Percentiles rank a stretch among this genome's conserved stretches.
These are phyloP conservation scores for Jamesozyma spencerorum DNA, from an alignment of 805 yeast genomes.

Conservation along the genomic window DNA sequence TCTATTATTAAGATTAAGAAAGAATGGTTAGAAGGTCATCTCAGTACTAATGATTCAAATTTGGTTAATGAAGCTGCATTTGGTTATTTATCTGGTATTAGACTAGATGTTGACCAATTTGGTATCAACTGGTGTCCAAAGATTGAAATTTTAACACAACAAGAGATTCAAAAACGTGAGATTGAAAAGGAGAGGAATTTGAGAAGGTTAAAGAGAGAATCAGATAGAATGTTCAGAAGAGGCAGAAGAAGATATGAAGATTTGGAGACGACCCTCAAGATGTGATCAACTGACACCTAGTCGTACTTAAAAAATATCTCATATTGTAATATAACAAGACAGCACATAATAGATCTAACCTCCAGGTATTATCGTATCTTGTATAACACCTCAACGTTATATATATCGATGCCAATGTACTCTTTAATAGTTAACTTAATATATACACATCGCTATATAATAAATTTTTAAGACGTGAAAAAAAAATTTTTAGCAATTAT, in stretches of 20 bases:
- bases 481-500: no score
- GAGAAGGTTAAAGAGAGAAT: slow-evolving; percentile 87
- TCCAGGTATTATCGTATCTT: no score
- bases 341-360: no score
- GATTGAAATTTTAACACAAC: slow-evolving; percentile 75
- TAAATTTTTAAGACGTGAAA: no score
- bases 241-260: slow-evolving; percentile 44
- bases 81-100: slow-evolving; percentile 55
- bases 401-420: no score
- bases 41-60: slow-evolving; percentile 31
- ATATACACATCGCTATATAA: no score
- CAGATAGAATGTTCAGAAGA: slow-evolving; percentile 40
- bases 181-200: slow-evolving; percentile 88
- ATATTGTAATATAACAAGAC: no score
- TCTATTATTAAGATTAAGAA: slow-evolving; percentile 63
- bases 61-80: slow-evolving; percentile 52
- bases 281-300: no score
- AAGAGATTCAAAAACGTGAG: slow-evolving; percentile 91
- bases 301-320: not conserved
- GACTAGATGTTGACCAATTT: slow-evolving; percentile 64
- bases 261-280: slow-evolving; percentile 17
- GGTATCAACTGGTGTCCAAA: slow-evolving; percentile 84
- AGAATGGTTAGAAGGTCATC: slow-evolving; percentile 67
- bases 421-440: no score
- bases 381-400: no score